Evolutionary conservation across 306 rosid species (phyloP).

Genomic region (Dryas octopetala): DNA sequence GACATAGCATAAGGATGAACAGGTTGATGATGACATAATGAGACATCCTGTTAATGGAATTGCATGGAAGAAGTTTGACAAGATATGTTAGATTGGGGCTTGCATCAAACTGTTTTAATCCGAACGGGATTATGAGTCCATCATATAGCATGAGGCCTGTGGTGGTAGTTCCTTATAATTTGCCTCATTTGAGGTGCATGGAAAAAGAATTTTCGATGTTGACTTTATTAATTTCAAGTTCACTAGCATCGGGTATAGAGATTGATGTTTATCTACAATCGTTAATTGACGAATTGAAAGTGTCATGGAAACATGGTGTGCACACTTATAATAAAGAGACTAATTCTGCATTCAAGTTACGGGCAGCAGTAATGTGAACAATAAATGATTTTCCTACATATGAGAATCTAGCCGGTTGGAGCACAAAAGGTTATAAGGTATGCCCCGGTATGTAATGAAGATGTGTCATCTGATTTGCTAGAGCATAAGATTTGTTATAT

Average conservation of each 20-base stretch:
- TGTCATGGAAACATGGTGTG: neutral
- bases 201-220: neutral
- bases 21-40: neutral
- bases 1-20: neutral
- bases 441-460: neutral
- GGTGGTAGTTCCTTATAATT: neutral
- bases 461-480: neutral
- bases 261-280: neutral
- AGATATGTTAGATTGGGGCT: slow-evolving; percentile 5
- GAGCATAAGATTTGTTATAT: neutral
- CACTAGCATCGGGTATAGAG: neutral
- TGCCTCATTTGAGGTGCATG: slow-evolving; percentile 8
- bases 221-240: neutral
- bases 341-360: neutral
- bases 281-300: neutral
- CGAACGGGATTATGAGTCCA: neutral
- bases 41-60: neutral
- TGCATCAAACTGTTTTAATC: neutral
- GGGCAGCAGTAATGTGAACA: neutral
- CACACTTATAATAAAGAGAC: neutral
- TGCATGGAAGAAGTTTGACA: neutral
- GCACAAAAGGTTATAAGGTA: neutral
- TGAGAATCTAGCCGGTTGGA: neutral
- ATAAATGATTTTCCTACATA: neutral
- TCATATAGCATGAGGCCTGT: slow-evolving; percentile 11